A percentile compares a stretch with the other conserved stretches of the same genome.
Conservation (phyloP, 768 basidiomycete genomes). For the Glaciozyma martinii region DNA sequence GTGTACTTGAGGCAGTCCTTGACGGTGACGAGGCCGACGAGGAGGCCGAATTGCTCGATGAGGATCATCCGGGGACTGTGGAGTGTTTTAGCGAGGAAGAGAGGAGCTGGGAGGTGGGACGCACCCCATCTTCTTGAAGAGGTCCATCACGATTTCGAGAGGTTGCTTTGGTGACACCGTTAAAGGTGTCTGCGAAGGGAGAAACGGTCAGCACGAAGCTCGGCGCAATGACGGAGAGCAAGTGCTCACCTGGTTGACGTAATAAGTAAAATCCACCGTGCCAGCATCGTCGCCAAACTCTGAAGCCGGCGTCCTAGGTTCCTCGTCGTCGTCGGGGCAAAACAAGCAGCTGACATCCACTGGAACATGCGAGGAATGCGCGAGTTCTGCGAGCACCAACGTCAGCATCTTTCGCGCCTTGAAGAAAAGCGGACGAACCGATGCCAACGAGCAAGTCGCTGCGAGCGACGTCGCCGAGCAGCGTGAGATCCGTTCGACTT, state of each 20-base stretch:
- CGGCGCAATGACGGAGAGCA: not conserved
- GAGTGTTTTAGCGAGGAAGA: not conserved
- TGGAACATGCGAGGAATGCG: slow-evolving; percentile 47
- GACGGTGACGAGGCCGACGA: slow-evolving; percentile 82
- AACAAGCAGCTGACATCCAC: slow-evolving; percentile 67
- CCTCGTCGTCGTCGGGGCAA: slow-evolving; percentile 54
- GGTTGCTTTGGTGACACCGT: slow-evolving; percentile 86
- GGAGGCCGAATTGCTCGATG: slow-evolving; percentile 72
- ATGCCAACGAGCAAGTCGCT: slow-evolving; percentile 77
- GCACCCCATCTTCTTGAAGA: slow-evolving; percentile 96
- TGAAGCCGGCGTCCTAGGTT: slow-evolving; percentile 35
- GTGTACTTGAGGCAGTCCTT: slow-evolving; percentile 92
- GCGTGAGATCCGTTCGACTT: slow-evolving; percentile 50
- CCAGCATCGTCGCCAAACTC: slow-evolving; percentile 28
- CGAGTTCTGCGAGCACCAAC: slow-evolving; percentile 44
- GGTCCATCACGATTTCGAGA: slow-evolving; percentile 91
- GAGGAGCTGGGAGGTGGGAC: slow-evolving; percentile 37
- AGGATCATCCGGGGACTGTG: slow-evolving; percentile 87
- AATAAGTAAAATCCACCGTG: slow-evolving; percentile 54
- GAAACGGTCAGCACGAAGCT: slow-evolving; percentile 3
- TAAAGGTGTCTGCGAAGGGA: slow-evolving; percentile 64
- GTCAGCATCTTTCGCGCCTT: not conserved
- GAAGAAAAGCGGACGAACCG: slow-evolving; percentile 46
- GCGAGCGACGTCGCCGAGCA: slow-evolving; percentile 81
- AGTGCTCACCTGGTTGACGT: slow-evolving; percentile 78